phyloP scores from a whole-genome alignment of 345 rosid species.

The Litchi chinensis region DNA sequence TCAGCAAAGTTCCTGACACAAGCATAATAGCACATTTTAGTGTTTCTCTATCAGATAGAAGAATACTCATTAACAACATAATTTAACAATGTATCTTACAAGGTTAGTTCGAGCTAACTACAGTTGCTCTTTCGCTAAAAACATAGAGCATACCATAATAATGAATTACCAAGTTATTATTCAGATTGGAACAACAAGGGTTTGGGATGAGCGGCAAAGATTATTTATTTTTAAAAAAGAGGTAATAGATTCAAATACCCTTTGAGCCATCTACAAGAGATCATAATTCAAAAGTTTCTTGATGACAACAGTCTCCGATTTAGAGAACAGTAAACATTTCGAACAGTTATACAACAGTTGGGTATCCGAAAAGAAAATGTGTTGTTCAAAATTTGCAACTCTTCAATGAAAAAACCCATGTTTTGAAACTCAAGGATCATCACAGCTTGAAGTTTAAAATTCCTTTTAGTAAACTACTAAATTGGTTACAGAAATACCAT shows the following conservation, averaged over 20 bases:
- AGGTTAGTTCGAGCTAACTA: not conserved
- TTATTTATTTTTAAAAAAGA: not conserved
- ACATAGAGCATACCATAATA: not conserved
- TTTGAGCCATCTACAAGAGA: not conserved
- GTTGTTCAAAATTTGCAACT: too few species aligned
- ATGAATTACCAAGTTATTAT: not conserved
- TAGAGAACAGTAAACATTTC: not conserved
- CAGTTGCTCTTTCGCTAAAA: not conserved
- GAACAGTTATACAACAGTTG: not conserved
- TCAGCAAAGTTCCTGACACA: slow-evolving; percentile 86
- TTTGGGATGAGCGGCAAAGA: not conserved
- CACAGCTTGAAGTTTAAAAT: too few species aligned
- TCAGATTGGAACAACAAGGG: not conserved
- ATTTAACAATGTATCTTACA: not conserved
- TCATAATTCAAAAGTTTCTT: not conserved
- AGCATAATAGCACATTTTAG: slow-evolving; percentile 10
- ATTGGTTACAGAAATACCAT: not conserved
- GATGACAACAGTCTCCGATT: not conserved
- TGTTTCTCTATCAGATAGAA: slow-evolving; percentile 1
- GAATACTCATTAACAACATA: not conserved
- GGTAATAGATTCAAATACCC: not conserved
- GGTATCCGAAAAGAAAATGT: too few species aligned
- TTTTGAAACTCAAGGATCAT: not conserved
- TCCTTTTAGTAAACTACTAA: too few species aligned
- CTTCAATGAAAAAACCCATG: not conserved